Percentiles rank a stretch among this genome's conserved stretches.
These are phyloP conservation scores for Globisporangium perplexum DNA, from an alignment of 352 stramenopile species.

Conservation along the genomic window DNA sequence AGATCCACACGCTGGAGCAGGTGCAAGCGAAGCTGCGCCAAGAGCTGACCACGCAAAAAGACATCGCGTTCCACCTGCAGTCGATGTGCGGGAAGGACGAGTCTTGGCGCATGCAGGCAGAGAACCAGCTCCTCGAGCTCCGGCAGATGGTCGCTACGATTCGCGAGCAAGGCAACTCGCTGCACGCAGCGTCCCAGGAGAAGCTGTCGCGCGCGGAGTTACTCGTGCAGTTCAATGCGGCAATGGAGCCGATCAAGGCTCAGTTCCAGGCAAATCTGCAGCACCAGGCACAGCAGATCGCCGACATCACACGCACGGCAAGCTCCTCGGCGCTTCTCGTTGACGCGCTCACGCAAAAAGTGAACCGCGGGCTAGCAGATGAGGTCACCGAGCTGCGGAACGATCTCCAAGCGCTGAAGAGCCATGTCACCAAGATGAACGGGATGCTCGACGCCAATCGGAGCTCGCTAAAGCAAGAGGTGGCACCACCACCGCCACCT, in stretches of 20 bases:
- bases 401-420: constrained; percentile 54
- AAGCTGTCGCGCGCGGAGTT: constrained; percentile 71
- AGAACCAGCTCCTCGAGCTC: constrained; percentile 77
- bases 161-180: constrained; percentile 60
- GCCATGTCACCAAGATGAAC: constrained; percentile 37
- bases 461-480: constrained; percentile 6
- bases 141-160: constrained; percentile 65
- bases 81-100: constrained; percentile 83
- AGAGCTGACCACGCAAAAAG: constrained; percentile 77
- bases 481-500: neutral
- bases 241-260: constrained; percentile 75
- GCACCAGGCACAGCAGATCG: constrained; percentile 71
- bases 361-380: constrained; percentile 47
- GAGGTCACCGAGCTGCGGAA: constrained; percentile 45
- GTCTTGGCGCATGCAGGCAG: constrained; percentile 77
- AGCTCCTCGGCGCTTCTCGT: constrained; percentile 57
- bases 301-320: constrained; percentile 47
- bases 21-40: constrained; percentile 71
- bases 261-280: constrained; percentile 68
- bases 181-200: constrained; percentile 59
- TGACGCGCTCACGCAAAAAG: constrained; percentile 55
- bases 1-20: constrained; percentile 74
- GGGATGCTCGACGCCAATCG: constrained; percentile 6
- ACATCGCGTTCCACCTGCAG: constrained; percentile 77
- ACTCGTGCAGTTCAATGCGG: constrained; percentile 75